Percentiles rank a stretch among this genome's conserved stretches.
Conservation (phyloP, 2,329 filamentous ascomycete genomes). For the Scytalidium sp. region DNA sequence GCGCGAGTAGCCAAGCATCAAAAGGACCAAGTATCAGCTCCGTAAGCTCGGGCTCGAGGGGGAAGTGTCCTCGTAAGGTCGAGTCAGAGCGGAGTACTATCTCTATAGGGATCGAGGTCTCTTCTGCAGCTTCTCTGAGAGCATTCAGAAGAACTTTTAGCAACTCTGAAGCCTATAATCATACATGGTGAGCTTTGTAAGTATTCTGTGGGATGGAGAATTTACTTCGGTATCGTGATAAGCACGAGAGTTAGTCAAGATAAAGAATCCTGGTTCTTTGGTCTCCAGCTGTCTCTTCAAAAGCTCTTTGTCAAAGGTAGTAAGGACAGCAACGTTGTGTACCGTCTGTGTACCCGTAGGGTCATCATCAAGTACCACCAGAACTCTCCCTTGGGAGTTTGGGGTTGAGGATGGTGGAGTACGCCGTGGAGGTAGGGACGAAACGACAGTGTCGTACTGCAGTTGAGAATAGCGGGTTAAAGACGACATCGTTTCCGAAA, state of each 20-base stretch:
- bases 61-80: slow-evolving; percentile 55
- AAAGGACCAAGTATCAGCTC: slow-evolving; percentile 46
- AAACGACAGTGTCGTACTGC: too few relatives aligned
- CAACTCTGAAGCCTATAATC: too few relatives aligned
- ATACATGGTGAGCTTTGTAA: too few relatives aligned
- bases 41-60: slow-evolving; percentile 49
- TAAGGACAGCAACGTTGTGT: slow-evolving; percentile 52
- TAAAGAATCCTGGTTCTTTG: slow-evolving; percentile 50
- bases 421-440: too few relatives aligned
- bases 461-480: too few relatives aligned
- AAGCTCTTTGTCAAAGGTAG: slow-evolving; percentile 46
- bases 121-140: slow-evolving; percentile 39
- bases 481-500: too few relatives aligned
- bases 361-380: slow-evolving; percentile 50
- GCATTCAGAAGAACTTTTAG: slow-evolving; percentile 44
- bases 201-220: slow-evolving; percentile 38
- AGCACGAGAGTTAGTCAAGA: slow-evolving; percentile 57
- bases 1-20: slow-evolving; percentile 53
- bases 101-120: slow-evolving; percentile 41
- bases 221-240: slow-evolving; percentile 46
- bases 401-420: too few relatives aligned
- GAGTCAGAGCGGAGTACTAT: slow-evolving; percentile 56
- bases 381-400: too few relatives aligned
- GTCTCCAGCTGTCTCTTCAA: slow-evolving; percentile 42
- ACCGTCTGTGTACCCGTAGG: slow-evolving; percentile 62